Evolutionary conservation across 106 monocot species (phyloP), one percentile per base, ranked within the genome.

Genomic region (Platanthera zijinensis): DNA sequence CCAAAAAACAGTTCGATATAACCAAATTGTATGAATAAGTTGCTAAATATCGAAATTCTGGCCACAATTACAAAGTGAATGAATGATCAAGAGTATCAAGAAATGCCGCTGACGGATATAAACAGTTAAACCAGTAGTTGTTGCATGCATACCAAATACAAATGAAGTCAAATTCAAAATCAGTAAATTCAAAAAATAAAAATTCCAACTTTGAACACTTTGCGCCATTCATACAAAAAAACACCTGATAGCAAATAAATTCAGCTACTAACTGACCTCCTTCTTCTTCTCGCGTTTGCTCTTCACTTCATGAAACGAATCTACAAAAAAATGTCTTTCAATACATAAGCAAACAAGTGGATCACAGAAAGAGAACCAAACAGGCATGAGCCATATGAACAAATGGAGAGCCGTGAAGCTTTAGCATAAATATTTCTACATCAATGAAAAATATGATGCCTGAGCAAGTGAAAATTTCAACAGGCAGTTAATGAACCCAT

Each of bases 281-380:
- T 93, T 96, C 87, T 96, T 96, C 93, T 91, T 96, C 22, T 96
- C 96, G 15, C 91, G 82, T 83, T 96, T 96, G 84, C 93, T 96
- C 87, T 86, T 96, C 73, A 96, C 96, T 79, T 96, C 91, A 78
- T 89, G 96, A 84, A 96, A 96, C 66, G 93, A 87, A 87, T 93
- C 96, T 96, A 64, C 73, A 86, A 32, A 75, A 79, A 50, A 49
- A 19, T 19, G 8, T 19, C 51, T 19, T 18, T 72, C 11, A 72
- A 51, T 47, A 72, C 14, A 72, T 5, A 17, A 50, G 0, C 50
- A 49, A 72, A 63, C 21, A 45, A 72, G 19, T 7, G 9, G 6
- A 68, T 70, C 48, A 70, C n/a, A 14, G 13, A 70, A 50, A 72
- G 51, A 72, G 9, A 32, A 21, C 21, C 5, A 72, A 50, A 14